phyloP scores from a whole-genome alignment of 108 stramenopile species.

The Pseudonitzschia delicatissima region DNA sequence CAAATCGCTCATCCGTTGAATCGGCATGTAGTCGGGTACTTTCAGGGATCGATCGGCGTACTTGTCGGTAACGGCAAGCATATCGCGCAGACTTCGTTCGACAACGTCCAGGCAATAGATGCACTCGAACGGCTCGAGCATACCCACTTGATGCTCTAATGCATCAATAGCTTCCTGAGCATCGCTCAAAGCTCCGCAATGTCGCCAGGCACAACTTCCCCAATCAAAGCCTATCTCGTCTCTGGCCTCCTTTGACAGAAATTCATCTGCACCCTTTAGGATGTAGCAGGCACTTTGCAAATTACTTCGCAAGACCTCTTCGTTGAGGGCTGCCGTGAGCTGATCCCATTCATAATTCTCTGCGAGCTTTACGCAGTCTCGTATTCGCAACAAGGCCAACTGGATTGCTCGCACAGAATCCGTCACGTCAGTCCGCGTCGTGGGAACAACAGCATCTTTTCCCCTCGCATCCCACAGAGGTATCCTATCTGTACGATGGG shows the following conservation, averaged over 20 bases:
- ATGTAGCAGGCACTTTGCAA: constrained; percentile 24
- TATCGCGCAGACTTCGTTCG: constrained; percentile 78
- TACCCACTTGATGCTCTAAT: constrained; percentile 61
- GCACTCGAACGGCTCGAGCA: constrained; percentile 86
- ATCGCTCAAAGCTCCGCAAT: constrained; percentile 84
- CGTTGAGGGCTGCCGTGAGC: constrained; percentile 29
- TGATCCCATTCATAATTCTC: constrained; percentile 75
- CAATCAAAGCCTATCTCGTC: constrained; percentile 78
- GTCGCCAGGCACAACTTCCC: constrained; percentile 84
- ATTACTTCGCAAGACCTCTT: constrained; percentile 14
- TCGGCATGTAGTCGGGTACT: constrained; percentile 29
- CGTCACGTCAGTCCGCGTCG: constrained; percentile 35
- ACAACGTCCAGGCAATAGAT: constrained; percentile 68
- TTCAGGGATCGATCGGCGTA: constrained; percentile 4
- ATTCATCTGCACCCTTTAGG: constrained; percentile 24
- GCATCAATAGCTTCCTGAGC: constrained; percentile 82
- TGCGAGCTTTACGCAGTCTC: constrained; percentile 46
- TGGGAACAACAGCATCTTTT: background rate
- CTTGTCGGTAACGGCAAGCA: constrained; percentile 43
- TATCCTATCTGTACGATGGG: constrained; percentile 60
- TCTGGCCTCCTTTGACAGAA: constrained; percentile 23
- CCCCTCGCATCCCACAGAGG: constrained; percentile 46
- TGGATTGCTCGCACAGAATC: constrained; percentile 42
- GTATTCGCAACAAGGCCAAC: constrained; percentile 36
- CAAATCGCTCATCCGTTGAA: constrained; percentile 40